Evolutionary conservation across 2,329 filamentous ascomycete species (phyloP), one percentile per base, ranked within the genome.

Genomic region (Dactylellina sp.): DNA sequence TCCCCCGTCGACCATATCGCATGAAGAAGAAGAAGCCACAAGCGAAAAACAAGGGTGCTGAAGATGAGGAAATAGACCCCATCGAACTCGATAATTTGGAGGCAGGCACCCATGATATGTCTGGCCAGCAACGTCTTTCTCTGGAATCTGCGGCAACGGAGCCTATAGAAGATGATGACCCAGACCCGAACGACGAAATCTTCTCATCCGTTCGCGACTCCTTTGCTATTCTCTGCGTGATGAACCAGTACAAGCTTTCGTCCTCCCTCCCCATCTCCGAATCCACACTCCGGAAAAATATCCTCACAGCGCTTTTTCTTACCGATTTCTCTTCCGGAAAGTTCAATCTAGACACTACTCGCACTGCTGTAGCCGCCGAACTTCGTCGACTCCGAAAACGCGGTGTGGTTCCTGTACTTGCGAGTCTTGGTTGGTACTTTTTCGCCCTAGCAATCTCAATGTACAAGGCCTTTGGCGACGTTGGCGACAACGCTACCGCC

Each of bases 371-470:
- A 24, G 82, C 83, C 0, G 76, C 80, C n/a, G 80, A 82, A 32
- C 71, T 84, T 18, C 80, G 83, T 1, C 79, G 81, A 57, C 80
- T 80, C 44, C 80, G 83, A 2, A 80, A 81, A 56, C 79, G 82
- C 14, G 83, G 83, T 1, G 81, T 80, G 0, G 76, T 79, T 14
- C 79, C 78, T 9, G 75, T 80, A 0, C 82, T 83, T 49, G 77
- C 83, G 1, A 83, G 81, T 1, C 81, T 81, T 0, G 75, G 82
- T 49, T 83, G 83, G 82, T 84, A 84, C 57, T 66, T 80, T 7
- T 77, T 80, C 40, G 77, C 79, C 9, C 76, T 80, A 11, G 77
- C 72, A 7, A 71, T 79, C n/a, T 78, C 77, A 9, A 77, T 80
- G 22, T 76, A 77, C 53, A 53, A 77, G 60, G 78, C 79, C 2